Evolutionary conservation across 2,329 filamentous ascomycete species (phyloP), one percentile per base, ranked within the genome.

Genomic region (Orbilia javanica): DNA sequence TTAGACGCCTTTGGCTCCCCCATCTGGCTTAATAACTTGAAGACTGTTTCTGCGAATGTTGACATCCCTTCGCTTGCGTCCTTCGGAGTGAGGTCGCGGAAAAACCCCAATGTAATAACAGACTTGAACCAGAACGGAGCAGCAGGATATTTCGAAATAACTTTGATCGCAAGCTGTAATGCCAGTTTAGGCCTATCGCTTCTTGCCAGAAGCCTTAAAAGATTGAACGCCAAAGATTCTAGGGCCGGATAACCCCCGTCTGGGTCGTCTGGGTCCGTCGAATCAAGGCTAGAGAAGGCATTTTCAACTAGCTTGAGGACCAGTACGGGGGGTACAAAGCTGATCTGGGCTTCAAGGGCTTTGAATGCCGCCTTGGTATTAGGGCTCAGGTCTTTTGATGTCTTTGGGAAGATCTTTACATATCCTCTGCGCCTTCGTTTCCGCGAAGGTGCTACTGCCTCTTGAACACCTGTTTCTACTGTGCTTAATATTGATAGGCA

Each of bases 101-200:
- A 57, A n/a, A 66, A 42, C 4, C 69, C 48, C 8, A 20, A 10
- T 8, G 39, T 29, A 8, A 57, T 22, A 27, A 53, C 0, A 11
- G 8, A 10, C 15, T 63, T 46, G 8, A 60, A 44, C 60, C 69
- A 66, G 8, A 63, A 73, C n/a, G 57, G 57, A 34, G 60, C 31
- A 2, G 53, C 39, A 8, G 69, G 69, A 25, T 73, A 48, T 31
- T 73, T 20, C 0, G 52, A 44, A 15, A 73, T 73, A 3, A n/a
- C 50, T 1, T 36, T n/a, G 13, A 60, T 39, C 6, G 50, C 60
- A 0, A 48, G 60, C 6, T 57, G 3, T 11, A 53, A 44, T 5
- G 48, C 60, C 0, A 73, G 7, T 11, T 29, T 48, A 15, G 69
- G 69, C n/a, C 50, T 60, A 22, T 73, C 69, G n/a, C 57, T 27